Evolutionary conservation across 345 rosid genomes (phyloP), one percentile per base, ranked within the genome.

Genomic region (Noccaea bulbosa): DNA sequence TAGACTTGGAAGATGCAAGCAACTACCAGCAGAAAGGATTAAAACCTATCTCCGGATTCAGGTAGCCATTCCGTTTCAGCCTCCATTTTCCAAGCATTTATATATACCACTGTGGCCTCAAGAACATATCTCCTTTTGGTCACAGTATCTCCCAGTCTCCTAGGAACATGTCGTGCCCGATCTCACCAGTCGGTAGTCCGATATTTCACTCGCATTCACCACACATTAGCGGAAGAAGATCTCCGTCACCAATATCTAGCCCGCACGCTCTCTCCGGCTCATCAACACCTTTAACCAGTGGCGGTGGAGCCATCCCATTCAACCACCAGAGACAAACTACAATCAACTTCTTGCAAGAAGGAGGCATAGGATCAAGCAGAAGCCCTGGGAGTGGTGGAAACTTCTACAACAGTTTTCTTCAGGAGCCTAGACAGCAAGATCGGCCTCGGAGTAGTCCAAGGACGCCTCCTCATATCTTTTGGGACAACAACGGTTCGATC

Each of bases 241-340:
- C 87, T 49, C 89, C 92, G 30, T 83, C 92, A 49, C 89, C 85
- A 5, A 80, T 83, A 62, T 87, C 87, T 49, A 87, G 92, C 70
- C 92, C 92, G 27, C 85, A 80, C 39, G 67, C 87, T 41, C 81
- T 78, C 38, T 85, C 92, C 2, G 89, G 89, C 10, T 77, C 92
- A 47, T 87, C 92, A 47, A 85, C 92, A 33, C 92, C 87, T 58
- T 79, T 83, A 40, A 78, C 86, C 1, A 85, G 87, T 43, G 82
- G 85, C 20, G 73, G 74, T 54, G 92, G 86, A 50, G 82, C 87
- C 52, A 78, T 83, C 72, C 90, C 95, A 0, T 87, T 82, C 74
- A 82, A 82, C 74, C 85, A 78, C 61, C 81, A 74, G 20, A 80
- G 77, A 54, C 90, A 85, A 50, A 62, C 88, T 10, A 57, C 69